Base-by-base conservation (phyloP, 176 grass and related monocot species). In the Avena eriantha region DNA sequence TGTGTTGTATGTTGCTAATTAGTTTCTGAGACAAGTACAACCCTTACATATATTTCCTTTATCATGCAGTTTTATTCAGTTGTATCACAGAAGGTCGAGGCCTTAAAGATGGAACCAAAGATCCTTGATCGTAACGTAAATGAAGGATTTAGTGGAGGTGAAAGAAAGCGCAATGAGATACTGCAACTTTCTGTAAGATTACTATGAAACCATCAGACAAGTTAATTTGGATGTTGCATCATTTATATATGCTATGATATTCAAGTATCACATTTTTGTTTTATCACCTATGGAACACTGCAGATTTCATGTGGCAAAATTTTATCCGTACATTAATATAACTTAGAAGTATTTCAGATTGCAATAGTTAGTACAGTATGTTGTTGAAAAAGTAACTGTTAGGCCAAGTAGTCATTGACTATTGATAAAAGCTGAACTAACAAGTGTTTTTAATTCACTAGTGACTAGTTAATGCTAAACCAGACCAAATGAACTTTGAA, bases 81-180 rank as follows among this genome's bases (percentile, higher is more conserved):
- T 75, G 85, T 98, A 63, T 80, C 64, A 19, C 92, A 92, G 68
- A 96, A 94, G 90, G 49, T 94, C 75, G 82, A 86, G 81, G 79
- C 90, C 57, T 63, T 95, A 77, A 96, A 94, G 80, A 96, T 98
- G 96, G 88, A 98, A 21, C 86, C 76, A 35, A 89, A 82, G 39
- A 94, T 98, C 54, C 92, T 98, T 50, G 90, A 98, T 67, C 93
- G 96, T 78, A 95, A 95, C 88, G 96, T 98, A 53, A 98, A 98
- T 72, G 96, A 98, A 94, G 92, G 93, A 60, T 98, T 98, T 77
- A 95, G 93, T 70, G 96, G 96, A 60, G 96, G 96, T 57, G 96
- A 98, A 90, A 98, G 90, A 88, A 98, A 98, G 82, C 90, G 90
- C 59, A 98, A 98, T 73, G 93, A 98, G 82, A 98, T 98, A 86